Evolutionary conservation across 1,284 basidiomycete species (phyloP), one percentile per base, ranked within the genome.

Genomic region (Tylopilus orsonianus): DNA sequence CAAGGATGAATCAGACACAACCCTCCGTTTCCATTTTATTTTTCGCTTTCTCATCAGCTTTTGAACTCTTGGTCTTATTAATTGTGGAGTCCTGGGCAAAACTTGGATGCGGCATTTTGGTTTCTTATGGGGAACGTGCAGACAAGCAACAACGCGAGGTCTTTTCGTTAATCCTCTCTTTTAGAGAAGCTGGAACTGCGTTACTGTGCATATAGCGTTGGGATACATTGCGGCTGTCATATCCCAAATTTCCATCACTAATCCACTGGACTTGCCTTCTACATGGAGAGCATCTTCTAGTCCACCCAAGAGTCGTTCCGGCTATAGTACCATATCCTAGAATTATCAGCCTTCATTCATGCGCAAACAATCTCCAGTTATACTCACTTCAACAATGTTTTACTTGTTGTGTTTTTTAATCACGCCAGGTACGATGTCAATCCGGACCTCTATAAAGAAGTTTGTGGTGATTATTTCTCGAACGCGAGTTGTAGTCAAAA

Each of bases 21-120:
- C 67, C 41, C 79, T 72, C 67, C 79, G 68, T 56, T 80, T 80
- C 24, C 79, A 69, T 57, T 81, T 82, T 52, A 79, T 70, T 35
- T 68, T 72, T 43, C 80, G 65, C 59, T 75, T 78, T 56, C 73
- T 68, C 14, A 70, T 55, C 13, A 64, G 60, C 38, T 65, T 56
- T n/a, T 60, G 50, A 48, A 58, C 60, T 46, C 55, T 56, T 32
- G 72, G 62, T 29, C 30, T 41, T 61, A 68, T 64, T n/a, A n/a
- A n/a, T n/a, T n/a, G n/a, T n/a, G n/a, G n/a, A n/a, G n/a, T n/a
- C n/a, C n/a, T n/a, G n/a, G n/a, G n/a, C n/a, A n/a, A n/a, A n/a
- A n/a, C 18, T 50, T 26, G 56, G 54, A 22, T 48, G 19, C 29
- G 42, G 41, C 4, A 24, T 32, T 22, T 53, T 53, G 23, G 9